phyloP scores from a whole-genome alignment of 2,329 filamentous ascomycete genomes.

The Aspergillus sp. region DNA sequence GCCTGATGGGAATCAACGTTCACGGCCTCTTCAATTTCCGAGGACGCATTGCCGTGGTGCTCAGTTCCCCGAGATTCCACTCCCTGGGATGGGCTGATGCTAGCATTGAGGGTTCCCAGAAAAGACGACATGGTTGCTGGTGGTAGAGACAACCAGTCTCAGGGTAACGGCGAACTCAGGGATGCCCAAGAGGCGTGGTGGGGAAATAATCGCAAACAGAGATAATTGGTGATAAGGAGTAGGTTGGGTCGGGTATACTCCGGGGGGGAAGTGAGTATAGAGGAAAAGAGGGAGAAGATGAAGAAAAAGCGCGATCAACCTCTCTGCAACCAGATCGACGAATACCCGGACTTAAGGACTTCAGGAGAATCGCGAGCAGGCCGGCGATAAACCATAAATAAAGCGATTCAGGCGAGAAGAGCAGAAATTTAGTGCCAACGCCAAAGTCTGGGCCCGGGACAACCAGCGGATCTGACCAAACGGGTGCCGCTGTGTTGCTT shows the following conservation, averaged over 20 bases:
- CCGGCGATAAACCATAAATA: background rate
- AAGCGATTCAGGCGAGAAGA: constrained; percentile 8
- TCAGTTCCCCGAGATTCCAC: constrained; percentile 15
- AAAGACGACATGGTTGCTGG: constrained; percentile 34
- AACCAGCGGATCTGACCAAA: background rate
- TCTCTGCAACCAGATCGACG: background rate
- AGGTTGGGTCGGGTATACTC: too few relatives aligned
- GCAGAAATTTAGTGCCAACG: constrained; percentile 6
- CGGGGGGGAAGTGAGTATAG: background rate
- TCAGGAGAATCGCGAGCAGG: background rate
- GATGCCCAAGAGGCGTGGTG: constrained; percentile 8
- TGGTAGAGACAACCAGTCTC: constrained; percentile 17
- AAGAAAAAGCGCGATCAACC: background rate
- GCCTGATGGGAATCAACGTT: background rate
- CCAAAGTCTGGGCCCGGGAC: background rate
- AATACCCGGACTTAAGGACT: background rate
- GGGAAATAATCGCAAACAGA: background rate
- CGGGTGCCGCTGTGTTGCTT: background rate
- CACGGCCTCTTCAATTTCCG: background rate
- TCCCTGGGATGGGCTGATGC: constrained; percentile 21
- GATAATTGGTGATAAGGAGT: background rate
- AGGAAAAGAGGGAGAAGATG: background rate
- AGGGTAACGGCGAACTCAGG: constrained; percentile 4
- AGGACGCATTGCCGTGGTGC: constrained; percentile 6
- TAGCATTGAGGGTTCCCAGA: constrained; percentile 34